Evolutionary conservation across 2,329 filamentous ascomycete genomes (phyloP), one percentile per base, ranked within the genome.

Genomic region (Pseudocercospora pini-densiflorae): DNA sequence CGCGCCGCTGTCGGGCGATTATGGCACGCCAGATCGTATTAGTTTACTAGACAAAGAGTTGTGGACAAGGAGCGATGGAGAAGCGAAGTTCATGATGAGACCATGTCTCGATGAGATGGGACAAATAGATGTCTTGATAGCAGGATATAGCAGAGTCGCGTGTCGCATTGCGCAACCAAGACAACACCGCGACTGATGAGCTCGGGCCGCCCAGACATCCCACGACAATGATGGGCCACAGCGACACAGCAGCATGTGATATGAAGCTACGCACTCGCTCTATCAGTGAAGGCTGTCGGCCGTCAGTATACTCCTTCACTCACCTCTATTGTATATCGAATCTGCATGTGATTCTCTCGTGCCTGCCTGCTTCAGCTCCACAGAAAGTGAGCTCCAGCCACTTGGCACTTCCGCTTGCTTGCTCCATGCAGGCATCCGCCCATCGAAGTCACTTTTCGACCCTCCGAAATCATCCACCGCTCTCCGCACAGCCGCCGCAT

Each of bases 1-100:
- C 33, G 36, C 72, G 64, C 40, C 43, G 58, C 33, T 49, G 31
- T 33, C 33, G 19, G 31, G 58, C 63, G 54, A 40, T 36, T 21
- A 58, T 33, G 31, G 27, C 23, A 55, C 10, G 16, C 23, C 27
- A 49, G 23, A 3, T 49, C 1, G 47, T 14, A 51, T 51, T 14
- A 51, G 23, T 9, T n/a, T 16, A 5, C 1, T 24, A 16, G 47
- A 55, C 51, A 55, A 27, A 27, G 51, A 5, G 19, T 14, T 61
- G 60, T 63, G 47, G 54, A 55, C 23, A 57, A 33, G 49, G 55
- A 66, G 61, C 14, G 61, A 61, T 61, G 19, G 21, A 33, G 47
- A 61, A 40, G 43, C 23, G 24, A 51, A 63, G 40, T 14, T 54
- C 51, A 63, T 63, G 45, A 61, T 36, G 27, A 57, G 51, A 27